phyloP scores from a whole-genome alignment of 73 alveolate genomes.

The Tetrahymena malaccensis region DNA sequence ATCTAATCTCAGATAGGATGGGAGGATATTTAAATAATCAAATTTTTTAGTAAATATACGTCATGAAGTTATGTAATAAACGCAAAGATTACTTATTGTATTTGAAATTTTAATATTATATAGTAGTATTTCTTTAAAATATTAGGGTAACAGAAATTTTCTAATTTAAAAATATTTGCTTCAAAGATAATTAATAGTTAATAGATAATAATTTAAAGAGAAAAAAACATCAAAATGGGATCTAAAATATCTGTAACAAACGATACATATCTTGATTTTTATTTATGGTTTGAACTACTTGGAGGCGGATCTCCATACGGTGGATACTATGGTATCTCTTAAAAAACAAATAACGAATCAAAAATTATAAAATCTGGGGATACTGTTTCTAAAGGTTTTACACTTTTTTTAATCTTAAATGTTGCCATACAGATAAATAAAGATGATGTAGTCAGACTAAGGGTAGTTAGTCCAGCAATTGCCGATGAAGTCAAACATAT shows the following conservation, averaged over 20 bases:
- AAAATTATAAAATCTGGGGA: background rate
- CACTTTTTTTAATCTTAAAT: background rate
- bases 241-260: background rate
- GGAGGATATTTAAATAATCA: no score
- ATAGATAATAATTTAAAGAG: background rate
- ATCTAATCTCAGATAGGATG: no score
- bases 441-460: background rate
- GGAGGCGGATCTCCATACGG: background rate
- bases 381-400: background rate
- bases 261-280: background rate
- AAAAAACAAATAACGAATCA: background rate
- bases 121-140: no score
- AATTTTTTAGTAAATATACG: no score
- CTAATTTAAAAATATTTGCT: no score
- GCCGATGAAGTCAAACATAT: background rate
- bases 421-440: no score
- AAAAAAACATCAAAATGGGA: background rate
- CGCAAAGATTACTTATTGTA: no score
- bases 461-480: background rate
- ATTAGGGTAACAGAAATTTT: no score
- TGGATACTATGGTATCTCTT: background rate
- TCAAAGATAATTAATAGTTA: no score
- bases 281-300: background rate
- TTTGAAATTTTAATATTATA: no score
- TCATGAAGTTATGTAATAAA: no score